Evolutionary conservation across 345 rosid genomes (phyloP).

Genomic region (Rubroshorea leprosula): DNA sequence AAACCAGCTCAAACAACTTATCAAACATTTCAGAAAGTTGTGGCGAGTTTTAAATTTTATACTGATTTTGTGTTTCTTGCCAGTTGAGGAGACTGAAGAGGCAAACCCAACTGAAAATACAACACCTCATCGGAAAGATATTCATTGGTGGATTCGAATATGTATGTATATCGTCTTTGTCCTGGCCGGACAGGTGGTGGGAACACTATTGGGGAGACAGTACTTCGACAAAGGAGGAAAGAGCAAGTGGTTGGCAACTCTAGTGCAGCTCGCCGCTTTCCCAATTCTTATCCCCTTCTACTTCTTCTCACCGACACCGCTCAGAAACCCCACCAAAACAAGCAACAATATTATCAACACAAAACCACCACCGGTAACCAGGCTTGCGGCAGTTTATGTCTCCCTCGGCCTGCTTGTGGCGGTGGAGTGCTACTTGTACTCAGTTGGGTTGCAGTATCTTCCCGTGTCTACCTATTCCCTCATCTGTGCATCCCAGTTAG

Average conservation of each 20-base stretch:
- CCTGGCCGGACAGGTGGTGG: neutral
- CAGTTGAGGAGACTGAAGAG: neutral
- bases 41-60: no score
- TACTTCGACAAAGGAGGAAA: constrained; percentile 9
- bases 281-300: constrained; percentile 1
- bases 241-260: constrained; percentile 6
- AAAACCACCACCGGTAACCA: neutral
- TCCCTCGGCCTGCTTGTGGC: neutral
- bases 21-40: no score
- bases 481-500: constrained; percentile 19
- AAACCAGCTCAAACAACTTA: no score
- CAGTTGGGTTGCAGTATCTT: neutral
- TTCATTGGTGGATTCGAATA: neutral
- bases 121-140: neutral
- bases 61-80: neutral
- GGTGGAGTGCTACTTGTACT: neutral
- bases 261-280: neutral
- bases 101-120: neutral
- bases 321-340: neutral
- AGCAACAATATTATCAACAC: neutral
- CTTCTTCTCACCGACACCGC: neutral
- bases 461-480: constrained; percentile 1
- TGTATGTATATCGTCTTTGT: neutral
- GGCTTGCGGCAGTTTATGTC: neutral
- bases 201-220: neutral